Conservation (phyloP, 2,329 filamentous ascomycete species). For the Scortechinia acanthostroma region DNA sequence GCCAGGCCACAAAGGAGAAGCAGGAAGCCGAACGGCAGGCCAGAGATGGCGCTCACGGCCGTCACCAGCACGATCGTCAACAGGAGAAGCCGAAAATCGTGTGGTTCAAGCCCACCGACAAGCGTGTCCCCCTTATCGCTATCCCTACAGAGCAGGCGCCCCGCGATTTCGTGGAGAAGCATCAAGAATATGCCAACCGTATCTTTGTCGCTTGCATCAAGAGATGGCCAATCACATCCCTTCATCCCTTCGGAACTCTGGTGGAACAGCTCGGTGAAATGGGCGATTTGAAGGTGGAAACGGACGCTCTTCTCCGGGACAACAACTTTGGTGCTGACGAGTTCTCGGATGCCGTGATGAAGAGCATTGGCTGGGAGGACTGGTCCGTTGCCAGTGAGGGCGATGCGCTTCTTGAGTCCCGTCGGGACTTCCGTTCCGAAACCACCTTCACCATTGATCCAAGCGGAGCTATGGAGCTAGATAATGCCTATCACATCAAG, state of each 20-base stretch:
- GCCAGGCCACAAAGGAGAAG: constrained; percentile 98
- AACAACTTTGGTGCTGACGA: constrained; percentile 98
- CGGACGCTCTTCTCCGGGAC: constrained; percentile 89
- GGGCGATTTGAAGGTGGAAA: constrained; percentile 95
- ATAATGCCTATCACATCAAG: constrained; percentile 90
- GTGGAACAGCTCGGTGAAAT: constrained; percentile 95
- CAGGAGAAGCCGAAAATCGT: constrained; percentile 99
- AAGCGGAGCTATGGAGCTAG: constrained; percentile 78
- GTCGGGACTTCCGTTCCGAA: constrained; percentile 85
- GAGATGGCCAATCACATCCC: constrained; percentile 98
- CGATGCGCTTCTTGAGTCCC: constrained; percentile 63
- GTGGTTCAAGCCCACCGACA: constrained; percentile 99
- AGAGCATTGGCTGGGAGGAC: constrained; percentile 84
- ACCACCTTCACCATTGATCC: constrained; percentile 88
- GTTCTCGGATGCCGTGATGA: constrained; percentile 90
- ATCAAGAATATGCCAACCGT: constrained; percentile 92
- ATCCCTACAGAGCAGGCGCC: constrained; percentile 97
- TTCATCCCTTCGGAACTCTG: constrained; percentile 94
- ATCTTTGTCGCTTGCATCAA: constrained; percentile 99
- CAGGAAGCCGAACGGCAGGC: constrained; percentile 93
- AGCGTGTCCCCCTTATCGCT: constrained; percentile 93
- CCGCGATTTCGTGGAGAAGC: constrained; percentile 95
- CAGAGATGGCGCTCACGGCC: constrained; percentile 68
- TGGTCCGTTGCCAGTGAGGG: constrained; percentile 84
- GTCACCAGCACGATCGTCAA: constrained; percentile 72